phyloP scores from a whole-genome alignment of 1,284 basidiomycete species.

The Thecaphora frezii region DNA sequence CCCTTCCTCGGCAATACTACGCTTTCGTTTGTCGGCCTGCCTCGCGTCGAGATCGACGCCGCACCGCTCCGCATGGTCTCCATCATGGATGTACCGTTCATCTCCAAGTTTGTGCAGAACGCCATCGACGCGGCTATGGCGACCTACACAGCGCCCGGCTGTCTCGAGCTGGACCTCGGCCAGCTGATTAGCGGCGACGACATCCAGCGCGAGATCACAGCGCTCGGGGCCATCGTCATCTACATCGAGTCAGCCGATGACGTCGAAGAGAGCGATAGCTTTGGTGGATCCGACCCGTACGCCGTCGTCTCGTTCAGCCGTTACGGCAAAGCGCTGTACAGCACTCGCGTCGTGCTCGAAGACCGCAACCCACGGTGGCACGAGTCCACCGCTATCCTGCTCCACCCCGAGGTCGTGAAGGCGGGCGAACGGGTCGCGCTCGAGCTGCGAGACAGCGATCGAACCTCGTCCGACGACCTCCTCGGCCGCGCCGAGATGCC shows the following conservation, averaged over 20 bases:
- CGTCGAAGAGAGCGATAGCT: slow-evolving; percentile 16
- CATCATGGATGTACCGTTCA: slow-evolving; percentile 12
- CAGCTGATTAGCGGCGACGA: slow-evolving; percentile 18
- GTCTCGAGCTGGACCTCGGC: slow-evolving; percentile 18
- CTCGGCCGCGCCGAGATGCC: slow-evolving; percentile 61
- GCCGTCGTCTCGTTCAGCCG: slow-evolving; percentile 9
- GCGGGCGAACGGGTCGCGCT: slow-evolving; percentile 15
- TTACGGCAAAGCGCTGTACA: slow-evolving; percentile 12
- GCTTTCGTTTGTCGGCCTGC: slow-evolving; percentile 18
- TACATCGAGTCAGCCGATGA: slow-evolving; percentile 15
- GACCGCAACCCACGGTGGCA: slow-evolving; percentile 21
- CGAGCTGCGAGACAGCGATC: slow-evolving; percentile 60
- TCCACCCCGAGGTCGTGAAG: slow-evolving; percentile 15
- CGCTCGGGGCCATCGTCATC: slow-evolving; percentile 39
- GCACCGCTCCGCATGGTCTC: slow-evolving; percentile 14
- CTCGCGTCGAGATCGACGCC: slow-evolving; percentile 13
- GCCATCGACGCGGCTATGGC: slow-evolving; percentile 25
- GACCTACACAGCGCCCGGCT: slow-evolving; percentile 17
- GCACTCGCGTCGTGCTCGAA: slow-evolving; percentile 17
- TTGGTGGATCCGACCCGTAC: slow-evolving; percentile 17
- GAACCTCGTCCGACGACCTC: slow-evolving; percentile 61
- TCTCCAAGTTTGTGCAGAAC: slow-evolving; percentile 18
- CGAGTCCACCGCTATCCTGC: slow-evolving; percentile 13
- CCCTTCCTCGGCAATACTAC: slow-evolving; percentile 21
- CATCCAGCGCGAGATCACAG: slow-evolving; percentile 41